Conservation (phyloP, 129 eudicot species). For the Flaveria brownii region DNA sequence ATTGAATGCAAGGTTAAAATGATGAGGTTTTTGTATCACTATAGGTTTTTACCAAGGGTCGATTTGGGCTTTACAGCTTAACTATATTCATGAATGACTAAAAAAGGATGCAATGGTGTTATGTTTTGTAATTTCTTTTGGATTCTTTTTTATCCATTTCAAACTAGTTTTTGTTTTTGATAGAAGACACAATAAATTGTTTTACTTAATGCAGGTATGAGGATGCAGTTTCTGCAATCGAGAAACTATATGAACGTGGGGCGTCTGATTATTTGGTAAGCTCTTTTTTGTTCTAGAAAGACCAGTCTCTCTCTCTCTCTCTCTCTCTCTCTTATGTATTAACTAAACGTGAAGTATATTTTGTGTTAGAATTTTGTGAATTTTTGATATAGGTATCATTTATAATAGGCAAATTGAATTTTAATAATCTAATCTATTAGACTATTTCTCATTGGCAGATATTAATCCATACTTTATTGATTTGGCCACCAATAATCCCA, state of each 20-base stretch:
- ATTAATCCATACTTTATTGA: no score
- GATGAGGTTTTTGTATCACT: neutral
- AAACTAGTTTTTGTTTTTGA: conserved; percentile 12
- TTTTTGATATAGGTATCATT: neutral
- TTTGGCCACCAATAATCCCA: no score
- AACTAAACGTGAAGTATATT: neutral
- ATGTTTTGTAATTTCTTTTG: neutral
- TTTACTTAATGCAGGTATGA: conserved; percentile 55
- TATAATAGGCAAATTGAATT: neutral
- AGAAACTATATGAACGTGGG: conserved; percentile 87
- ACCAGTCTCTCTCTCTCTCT: neutral
- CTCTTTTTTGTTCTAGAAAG: conserved; percentile 1
- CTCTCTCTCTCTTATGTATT: neutral
- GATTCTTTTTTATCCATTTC: neutral
- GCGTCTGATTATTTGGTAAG: conserved; percentile 79
- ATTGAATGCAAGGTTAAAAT: neutral
- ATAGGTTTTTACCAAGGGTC: conserved; percentile 1
- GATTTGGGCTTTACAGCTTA: neutral
- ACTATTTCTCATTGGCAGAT: no score
- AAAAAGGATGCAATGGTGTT: conserved; percentile 7
- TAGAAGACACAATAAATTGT: conserved; percentile 6
- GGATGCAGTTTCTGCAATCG: conserved; percentile 50
- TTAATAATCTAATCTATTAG: no score
- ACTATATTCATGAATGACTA: conserved; percentile 13
- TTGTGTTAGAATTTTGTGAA: conserved; percentile 5